Evolutionary conservation across 176 grass and related monocot species (phyloP).

Genomic region (Saccharum spontaneum): DNA sequence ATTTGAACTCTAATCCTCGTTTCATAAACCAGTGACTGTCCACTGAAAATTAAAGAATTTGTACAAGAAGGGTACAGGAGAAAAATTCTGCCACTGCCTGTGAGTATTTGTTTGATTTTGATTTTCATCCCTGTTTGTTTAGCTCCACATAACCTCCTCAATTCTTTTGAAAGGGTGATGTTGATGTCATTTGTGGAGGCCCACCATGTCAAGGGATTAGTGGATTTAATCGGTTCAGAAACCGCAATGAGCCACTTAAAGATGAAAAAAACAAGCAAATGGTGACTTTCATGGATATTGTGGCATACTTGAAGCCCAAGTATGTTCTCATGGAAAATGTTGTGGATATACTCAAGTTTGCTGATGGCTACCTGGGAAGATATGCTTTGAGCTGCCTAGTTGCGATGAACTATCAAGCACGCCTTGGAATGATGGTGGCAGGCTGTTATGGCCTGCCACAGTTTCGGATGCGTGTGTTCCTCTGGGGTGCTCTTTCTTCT

Average conservation of each 20-base stretch:
- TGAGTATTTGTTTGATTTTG: conserved; percentile 23
- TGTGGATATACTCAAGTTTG: conserved; percentile 82
- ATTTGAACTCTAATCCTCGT: conserved; percentile 6
- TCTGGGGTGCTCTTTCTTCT: conserved; percentile 71
- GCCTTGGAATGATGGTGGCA: conserved; percentile 76
- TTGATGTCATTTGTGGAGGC: conserved; percentile 80
- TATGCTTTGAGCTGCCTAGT: conserved; percentile 78
- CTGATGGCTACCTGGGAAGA: conserved; percentile 66
- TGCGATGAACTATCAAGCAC: conserved; percentile 73
- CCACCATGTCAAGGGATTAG: conserved; percentile 92
- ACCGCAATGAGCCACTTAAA: conserved; percentile 52
- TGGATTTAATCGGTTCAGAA: conserved; percentile 86
- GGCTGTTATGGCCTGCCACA: conserved; percentile 96
- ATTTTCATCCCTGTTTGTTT: neutral
- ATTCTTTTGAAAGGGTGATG: conserved; percentile 46
- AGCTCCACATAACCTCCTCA: too few species aligned
- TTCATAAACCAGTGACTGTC: conserved; percentile 54
- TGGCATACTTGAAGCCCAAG: conserved; percentile 67
- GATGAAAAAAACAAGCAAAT: conserved; percentile 88
- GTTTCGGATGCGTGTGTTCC: conserved; percentile 69
- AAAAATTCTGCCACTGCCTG: conserved; percentile 70
- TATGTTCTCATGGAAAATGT: conserved; percentile 96
- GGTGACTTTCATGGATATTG: conserved; percentile 81
- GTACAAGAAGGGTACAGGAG: conserved; percentile 51
- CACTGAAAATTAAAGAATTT: conserved; percentile 69